A percentile compares a stretch with the other conserved stretches of the same genome.
Conservation (phyloP, 257 asterid genomes). For the Thymus mandschuricus region DNA sequence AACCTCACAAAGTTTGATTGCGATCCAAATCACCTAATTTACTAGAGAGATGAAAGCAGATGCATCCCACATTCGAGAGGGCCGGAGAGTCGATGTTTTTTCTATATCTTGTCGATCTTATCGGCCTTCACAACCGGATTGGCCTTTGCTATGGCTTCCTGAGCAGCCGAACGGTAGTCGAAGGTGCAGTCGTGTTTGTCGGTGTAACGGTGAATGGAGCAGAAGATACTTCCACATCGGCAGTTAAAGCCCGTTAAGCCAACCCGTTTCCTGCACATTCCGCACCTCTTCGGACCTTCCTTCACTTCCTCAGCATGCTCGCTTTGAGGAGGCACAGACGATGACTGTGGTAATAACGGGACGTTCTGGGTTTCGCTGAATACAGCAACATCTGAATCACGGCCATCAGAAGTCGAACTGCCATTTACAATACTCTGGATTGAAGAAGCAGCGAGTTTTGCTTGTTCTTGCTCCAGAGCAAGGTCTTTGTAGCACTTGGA, state of each 20-base stretch:
- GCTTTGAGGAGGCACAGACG: constrained; percentile 28
- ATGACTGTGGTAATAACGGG: constrained; percentile 38
- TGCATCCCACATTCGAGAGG: constrained; percentile 8
- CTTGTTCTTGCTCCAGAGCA: constrained; percentile 63
- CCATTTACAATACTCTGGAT: constrained; percentile 62
- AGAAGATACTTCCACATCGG: constrained; percentile 60
- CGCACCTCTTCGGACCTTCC: constrained; percentile 61
- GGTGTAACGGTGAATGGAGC: constrained; percentile 55
- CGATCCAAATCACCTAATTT: constrained; percentile 8
- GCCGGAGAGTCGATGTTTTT: not conserved
- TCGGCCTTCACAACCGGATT: constrained; percentile 74
- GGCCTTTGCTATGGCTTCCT: constrained; percentile 75
- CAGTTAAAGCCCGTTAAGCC: constrained; percentile 67
- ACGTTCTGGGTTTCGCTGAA: constrained; percentile 24
- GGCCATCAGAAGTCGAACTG: constrained; percentile 36
- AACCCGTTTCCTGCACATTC: constrained; percentile 57
- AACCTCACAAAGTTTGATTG: constrained; percentile 10
- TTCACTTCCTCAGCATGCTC: constrained; percentile 38
- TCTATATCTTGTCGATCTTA: constrained; percentile 59
- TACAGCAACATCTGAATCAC: constrained; percentile 32
- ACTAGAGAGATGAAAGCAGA: constrained; percentile 17
- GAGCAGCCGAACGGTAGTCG: constrained; percentile 60
- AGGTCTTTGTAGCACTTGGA: constrained; percentile 73
- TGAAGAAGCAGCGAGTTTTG: constrained; percentile 64
- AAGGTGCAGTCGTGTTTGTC: constrained; percentile 73